Conservation (phyloP, 345 rosid genomes). For the Trapa bicornis region DNA sequence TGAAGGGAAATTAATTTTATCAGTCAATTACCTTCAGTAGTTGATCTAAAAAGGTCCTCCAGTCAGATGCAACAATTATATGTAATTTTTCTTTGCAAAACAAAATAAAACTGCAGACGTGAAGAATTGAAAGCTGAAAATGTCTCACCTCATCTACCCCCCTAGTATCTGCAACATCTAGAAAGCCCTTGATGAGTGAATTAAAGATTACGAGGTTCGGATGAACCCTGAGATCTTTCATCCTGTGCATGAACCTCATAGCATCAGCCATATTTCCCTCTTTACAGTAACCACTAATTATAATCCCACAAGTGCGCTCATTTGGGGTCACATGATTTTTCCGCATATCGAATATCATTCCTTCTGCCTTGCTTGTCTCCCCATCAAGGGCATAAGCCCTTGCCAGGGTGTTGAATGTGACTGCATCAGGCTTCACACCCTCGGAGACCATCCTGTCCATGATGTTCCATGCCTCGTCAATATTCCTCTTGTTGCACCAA, state of each 20-base stretch:
- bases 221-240: conserved; percentile 73
- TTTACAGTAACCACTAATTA: conserved; percentile 67
- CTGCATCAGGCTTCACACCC: conserved; percentile 63
- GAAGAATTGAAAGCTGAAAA: background rate
- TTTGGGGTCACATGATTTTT: conserved; percentile 50
- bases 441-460: conserved; percentile 56
- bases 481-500: conserved; percentile 60
- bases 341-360: conserved; percentile 61
- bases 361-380: conserved; percentile 56
- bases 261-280: conserved; percentile 79
- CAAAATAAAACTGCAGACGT: background rate
- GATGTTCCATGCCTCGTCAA: conserved; percentile 68
- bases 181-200: conserved; percentile 74
- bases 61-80: too few species aligned
- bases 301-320: conserved; percentile 73
- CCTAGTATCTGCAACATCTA: conserved; percentile 36
- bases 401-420: conserved; percentile 72
- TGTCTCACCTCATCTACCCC: conserved; percentile 73
- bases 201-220: conserved; percentile 83
- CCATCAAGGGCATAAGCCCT: conserved; percentile 55
- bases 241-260: conserved; percentile 52
- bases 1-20: background rate
- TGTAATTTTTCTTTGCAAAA: background rate
- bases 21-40: too few species aligned
- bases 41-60: too few species aligned